Evolutionary conservation across 192 early-diverging fungal species (phyloP), one percentile per base, ranked within the genome.

Genomic region (Podila clonocystis): DNA sequence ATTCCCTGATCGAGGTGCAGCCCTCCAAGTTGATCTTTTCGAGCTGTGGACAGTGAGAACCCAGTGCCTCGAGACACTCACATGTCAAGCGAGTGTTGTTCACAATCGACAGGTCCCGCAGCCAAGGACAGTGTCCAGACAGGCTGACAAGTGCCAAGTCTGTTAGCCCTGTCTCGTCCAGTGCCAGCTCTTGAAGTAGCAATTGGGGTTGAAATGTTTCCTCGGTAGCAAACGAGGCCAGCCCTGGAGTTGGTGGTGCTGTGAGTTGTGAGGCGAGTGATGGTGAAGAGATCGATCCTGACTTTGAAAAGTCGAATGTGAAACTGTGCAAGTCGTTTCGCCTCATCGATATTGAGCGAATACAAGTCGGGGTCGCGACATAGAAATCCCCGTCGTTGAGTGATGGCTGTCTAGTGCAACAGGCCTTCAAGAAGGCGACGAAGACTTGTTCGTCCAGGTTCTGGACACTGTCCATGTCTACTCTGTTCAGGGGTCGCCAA

Each of bases 401-500:
- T 55, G 8, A 2, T 55, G n/a, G 22, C 52, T 55, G 52, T n/a
- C 52, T 12, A 26, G 52, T 24, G 52, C 52, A 55, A 17, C 52
- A 55, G 52, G 52, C 52, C 8, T n/a, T 11, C n/a, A 55, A 12
- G 52, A 55, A 55, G 22, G 52, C 52, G 22, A 55, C 8, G 52
- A 55, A 55, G 52, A 55, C 52, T 22, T n/a, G 8, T 26, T 55
- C 52, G 22, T 55, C 52, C 24, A 55, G 20, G 17, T 26, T 55
- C 52, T 55, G 52, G 52, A 55, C 52, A 26, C 52, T 55, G 52
- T 55, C 52, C 52, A 55, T 55, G 52, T 26, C 24, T n/a, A 55
- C 52, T 26, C 52, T 55, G 20, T 12, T 26, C 5, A 55, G 52
- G 2, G 52, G 52, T 15, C 41, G 41, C 41, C 41, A 45, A 45